Evolutionary conservation across 495 filamentous ascomycete species (phyloP), one percentile per base, ranked within the genome.

Genomic region (Trichoderma virens): DNA sequence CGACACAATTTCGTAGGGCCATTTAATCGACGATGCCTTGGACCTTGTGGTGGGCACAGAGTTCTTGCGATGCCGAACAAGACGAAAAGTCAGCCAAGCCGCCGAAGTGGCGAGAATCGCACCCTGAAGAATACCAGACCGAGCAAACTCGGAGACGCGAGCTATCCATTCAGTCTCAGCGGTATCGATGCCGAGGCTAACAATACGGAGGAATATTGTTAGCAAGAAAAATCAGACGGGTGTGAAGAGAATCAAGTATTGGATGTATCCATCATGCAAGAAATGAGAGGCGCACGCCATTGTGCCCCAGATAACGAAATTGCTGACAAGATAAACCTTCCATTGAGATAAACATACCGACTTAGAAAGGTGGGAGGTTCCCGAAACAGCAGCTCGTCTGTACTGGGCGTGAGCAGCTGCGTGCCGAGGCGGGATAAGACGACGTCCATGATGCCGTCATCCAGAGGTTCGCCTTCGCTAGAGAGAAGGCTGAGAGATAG

Each of bases 1-100:
- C 56, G 70, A 70, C 31, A 59, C 68, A 34, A 75, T 60, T 60
- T 78, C 76, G 61, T 69, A 71, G 3, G 68, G 65, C 20, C 71
- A 62, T 59, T 67, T 67, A 62, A 77, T 69, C 43, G 66, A 59
- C 54, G 71, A 69, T 2, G 70, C 63, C 61, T 68, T 72, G 43
- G 51, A 16, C n/a, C 23, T 54, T 25, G 6, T 25, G 43, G 18
- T 8, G 1, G 43, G 30, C 11, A 38, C 31, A 8, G 51, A 28
- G 39, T 3, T 43, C 25, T 61, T 62, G 62, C 31, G 64, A 32
- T 28, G 16, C 41, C 9, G 35, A 38, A 63, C 14, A 34, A 59
- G 60, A 16, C 35, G 31, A 30, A 39, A 38, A 27, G 43, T 60
- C 34, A 45, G 62, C 63, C 64, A 65, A 32, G 41, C 5, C 14